phyloP scores from a whole-genome alignment of 805 yeast genomes.

The Lachancea sp. region DNA sequence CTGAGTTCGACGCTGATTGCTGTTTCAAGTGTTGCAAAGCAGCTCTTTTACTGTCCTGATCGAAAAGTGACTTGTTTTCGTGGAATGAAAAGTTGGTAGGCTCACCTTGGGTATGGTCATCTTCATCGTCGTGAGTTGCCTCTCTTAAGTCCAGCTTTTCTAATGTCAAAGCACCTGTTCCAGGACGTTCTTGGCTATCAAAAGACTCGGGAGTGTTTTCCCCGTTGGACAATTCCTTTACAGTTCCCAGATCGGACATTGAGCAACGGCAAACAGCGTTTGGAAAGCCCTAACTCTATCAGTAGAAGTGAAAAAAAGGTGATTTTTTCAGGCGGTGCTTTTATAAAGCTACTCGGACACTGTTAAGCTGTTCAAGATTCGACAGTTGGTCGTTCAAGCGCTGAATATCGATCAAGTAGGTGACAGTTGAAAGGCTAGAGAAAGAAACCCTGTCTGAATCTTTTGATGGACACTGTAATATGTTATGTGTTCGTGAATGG shows the following conservation, averaged over 20 bases:
- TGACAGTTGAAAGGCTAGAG: too few species aligned
- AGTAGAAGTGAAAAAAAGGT: too few species aligned
- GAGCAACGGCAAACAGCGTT: not conserved
- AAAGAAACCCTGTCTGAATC: not conserved
- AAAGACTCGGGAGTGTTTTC: not conserved
- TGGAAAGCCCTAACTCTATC: not conserved
- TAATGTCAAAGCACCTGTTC: not conserved
- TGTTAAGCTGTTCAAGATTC: too few species aligned
- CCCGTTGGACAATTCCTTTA: not conserved
- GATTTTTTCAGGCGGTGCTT: too few species aligned
- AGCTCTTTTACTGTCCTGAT: slow-evolving; percentile 26
- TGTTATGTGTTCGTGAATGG: not conserved
- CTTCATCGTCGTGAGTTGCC: slow-evolving; percentile 3
- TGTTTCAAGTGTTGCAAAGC: slow-evolving; percentile 21
- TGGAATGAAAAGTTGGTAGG: slow-evolving; percentile 30
- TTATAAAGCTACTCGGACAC: too few species aligned
- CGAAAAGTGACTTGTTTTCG: slow-evolving; percentile 28
- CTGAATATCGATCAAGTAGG: too few species aligned
- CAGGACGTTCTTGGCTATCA: not conserved
- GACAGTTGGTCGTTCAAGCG: too few species aligned
- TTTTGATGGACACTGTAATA: not conserved
- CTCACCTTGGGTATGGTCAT: slow-evolving; percentile 8
- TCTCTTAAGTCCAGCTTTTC: slow-evolving; percentile 1
- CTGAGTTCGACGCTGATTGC: not conserved
- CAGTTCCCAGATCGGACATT: not conserved